A percentile compares a stretch with the other conserved stretches of the same genome.
These are phyloP conservation scores for Myxozyma neglecta DNA, from an alignment of 805 yeast genomes.

Conservation along the genomic window DNA sequence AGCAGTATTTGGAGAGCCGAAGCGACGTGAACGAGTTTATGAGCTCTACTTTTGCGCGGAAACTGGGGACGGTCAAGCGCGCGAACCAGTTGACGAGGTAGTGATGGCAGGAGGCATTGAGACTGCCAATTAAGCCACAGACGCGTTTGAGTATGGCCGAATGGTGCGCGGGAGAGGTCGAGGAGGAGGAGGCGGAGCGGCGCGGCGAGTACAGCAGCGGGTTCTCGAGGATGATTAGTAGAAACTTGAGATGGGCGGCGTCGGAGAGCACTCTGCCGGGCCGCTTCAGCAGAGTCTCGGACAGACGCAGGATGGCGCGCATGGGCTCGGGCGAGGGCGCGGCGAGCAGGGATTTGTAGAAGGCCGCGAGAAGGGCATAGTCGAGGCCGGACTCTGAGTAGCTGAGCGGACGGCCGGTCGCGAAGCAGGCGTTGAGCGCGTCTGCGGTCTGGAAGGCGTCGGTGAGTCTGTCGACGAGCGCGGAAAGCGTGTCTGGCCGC, in stretches of 20 bases:
- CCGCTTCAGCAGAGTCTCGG: conserved; percentile 53
- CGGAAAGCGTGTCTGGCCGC: conserved; percentile 36
- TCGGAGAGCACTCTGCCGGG: conserved; percentile 45
- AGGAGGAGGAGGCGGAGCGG: conserved; percentile 50
- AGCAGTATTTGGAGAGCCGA: conserved; percentile 51
- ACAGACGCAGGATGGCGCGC: conserved; percentile 53
- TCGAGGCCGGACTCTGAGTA: conserved; percentile 54
- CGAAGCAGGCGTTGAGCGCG: conserved; percentile 58
- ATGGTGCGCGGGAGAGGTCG: conserved; percentile 57
- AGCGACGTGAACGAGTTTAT: conserved; percentile 77
- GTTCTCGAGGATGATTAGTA: conserved; percentile 65
- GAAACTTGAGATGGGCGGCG: conserved; percentile 54
- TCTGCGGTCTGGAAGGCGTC: conserved; percentile 50
- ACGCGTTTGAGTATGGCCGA: conserved; percentile 55
- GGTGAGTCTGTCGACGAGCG: conserved; percentile 52
- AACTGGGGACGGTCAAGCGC: conserved; percentile 46
- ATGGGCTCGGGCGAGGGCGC: conserved; percentile 62
- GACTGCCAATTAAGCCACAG: conserved; percentile 64
- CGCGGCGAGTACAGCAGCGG: conserved; percentile 49
- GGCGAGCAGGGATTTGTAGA: conserved; percentile 50
- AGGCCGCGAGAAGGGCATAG: conserved; percentile 47
- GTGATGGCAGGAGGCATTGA: conserved; percentile 45
- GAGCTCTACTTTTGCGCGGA: conserved; percentile 59
- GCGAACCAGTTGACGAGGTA: conserved; percentile 60
- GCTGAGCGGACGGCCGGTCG: conserved; percentile 41